phyloP scores from a whole-genome alignment of 192 early-diverging fungal genomes.

The Phycomyces blakesleeanus region DNA sequence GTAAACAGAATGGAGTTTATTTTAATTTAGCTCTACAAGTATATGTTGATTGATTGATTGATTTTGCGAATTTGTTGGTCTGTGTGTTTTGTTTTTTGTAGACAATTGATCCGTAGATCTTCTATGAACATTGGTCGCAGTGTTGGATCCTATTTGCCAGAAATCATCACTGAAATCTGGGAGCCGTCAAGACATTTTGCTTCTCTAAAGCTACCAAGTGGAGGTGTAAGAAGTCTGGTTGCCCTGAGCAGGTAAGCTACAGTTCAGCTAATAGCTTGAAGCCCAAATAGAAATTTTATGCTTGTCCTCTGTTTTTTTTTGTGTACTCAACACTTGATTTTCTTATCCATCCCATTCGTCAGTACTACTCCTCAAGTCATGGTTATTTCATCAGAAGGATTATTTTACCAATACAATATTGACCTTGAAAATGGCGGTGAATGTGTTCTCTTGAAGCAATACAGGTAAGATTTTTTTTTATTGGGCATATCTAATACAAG shows the following conservation, averaged over 20 bases:
- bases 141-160: conserved; percentile 84
- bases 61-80: too few relatives aligned
- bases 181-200: conserved; percentile 95
- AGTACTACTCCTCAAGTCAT: conserved; percentile 75
- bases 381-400: conserved; percentile 89
- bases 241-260: conserved; percentile 60
- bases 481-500: too few relatives aligned
- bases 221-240: conserved; percentile 71
- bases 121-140: conserved; percentile 62
- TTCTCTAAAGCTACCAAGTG: conserved; percentile 79
- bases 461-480: too few relatives aligned
- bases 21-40: too few relatives aligned
- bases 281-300: too few relatives aligned
- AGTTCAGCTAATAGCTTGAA: too few relatives aligned
- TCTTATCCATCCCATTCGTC: background rate
- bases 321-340: too few relatives aligned
- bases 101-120: conserved; percentile 51
- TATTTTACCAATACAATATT: conserved; percentile 87
- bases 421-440: conserved; percentile 87
- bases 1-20: too few relatives aligned
- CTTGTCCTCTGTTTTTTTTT: too few relatives aligned
- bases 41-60: too few relatives aligned
- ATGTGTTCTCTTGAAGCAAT: conserved; percentile 79
- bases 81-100: conserved; percentile 18
- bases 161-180: conserved; percentile 87